Evolutionary conservation across 2,329 filamentous ascomycete genomes (phyloP).

Genomic region (Didymella pomorum): DNA sequence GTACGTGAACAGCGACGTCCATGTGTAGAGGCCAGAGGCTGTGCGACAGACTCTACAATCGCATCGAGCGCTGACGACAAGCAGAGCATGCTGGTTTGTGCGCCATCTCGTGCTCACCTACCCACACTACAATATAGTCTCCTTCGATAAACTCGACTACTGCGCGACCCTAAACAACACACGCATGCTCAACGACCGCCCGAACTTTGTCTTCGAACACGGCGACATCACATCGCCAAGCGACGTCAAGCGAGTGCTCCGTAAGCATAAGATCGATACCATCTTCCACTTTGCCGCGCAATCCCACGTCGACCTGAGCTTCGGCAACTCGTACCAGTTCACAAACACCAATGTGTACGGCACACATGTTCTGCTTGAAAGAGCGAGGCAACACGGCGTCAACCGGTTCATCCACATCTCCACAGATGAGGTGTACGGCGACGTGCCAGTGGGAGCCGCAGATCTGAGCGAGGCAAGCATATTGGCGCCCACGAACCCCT

Average conservation of each 20-base stretch:
- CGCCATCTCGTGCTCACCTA: constrained; percentile 80
- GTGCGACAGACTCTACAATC: constrained; percentile 10
- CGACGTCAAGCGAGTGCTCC: constrained; percentile 74
- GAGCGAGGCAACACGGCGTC: constrained; percentile 74
- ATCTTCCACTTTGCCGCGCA: constrained; percentile 88
- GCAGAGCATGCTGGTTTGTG: constrained; percentile 81
- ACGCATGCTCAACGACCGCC: constrained; percentile 68
- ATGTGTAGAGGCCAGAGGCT: constrained; percentile 8
- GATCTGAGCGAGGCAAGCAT: constrained; percentile 77
- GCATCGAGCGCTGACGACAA: constrained; percentile 23
- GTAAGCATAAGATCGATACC: constrained; percentile 77
- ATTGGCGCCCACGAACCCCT: constrained; percentile 81
- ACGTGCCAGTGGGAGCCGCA: constrained; percentile 75
- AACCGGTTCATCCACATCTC: constrained; percentile 82
- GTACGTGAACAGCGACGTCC: constrained; percentile 58
- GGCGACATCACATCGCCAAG: constrained; percentile 77
- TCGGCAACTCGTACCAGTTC: constrained; percentile 82
- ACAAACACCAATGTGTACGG: constrained; percentile 84
- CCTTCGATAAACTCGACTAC: constrained; percentile 86
- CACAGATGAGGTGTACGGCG: constrained; percentile 86
- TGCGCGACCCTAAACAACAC: constrained; percentile 84
- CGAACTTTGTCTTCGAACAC: constrained; percentile 81
- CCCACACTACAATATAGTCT: constrained; percentile 79
- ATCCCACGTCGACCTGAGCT: constrained; percentile 83
- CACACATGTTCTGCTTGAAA: constrained; percentile 83